Percentiles rank a stretch among this genome's conserved stretches.
These are phyloP conservation scores for Effrenium voratum DNA, from an alignment of 73 alveolate species.

Conservation along the genomic window DNA sequence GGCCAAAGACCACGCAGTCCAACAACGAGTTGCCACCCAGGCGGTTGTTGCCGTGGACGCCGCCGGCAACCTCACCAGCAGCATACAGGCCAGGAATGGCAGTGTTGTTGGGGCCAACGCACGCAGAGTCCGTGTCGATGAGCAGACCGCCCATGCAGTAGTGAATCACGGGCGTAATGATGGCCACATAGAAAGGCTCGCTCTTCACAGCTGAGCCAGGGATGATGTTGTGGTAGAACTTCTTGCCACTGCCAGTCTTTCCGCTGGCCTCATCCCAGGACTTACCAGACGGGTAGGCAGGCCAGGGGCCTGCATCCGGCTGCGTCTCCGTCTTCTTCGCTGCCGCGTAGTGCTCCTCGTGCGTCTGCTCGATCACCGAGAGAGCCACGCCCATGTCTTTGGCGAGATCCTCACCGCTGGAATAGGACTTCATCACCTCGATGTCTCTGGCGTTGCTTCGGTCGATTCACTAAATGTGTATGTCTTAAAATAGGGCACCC, in stretches of 20 bases:
- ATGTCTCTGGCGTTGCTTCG: neutral
- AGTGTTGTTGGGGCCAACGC: conserved; percentile 81
- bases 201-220: conserved; percentile 45
- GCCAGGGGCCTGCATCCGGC: conserved; percentile 63
- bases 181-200: conserved; percentile 26
- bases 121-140: conserved; percentile 92
- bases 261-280: conserved; percentile 75
- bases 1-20: conserved; percentile 96
- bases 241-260: conserved; percentile 50
- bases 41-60: conserved; percentile 96
- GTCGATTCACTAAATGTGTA: neutral
- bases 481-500: neutral
- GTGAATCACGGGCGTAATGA: conserved; percentile 68
- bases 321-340: conserved; percentile 66
- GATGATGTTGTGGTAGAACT: conserved; percentile 52
- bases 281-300: conserved; percentile 53
- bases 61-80: conserved; percentile 95
- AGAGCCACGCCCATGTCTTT: conserved; percentile 76
- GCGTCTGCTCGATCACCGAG: conserved; percentile 58
- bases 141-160: conserved; percentile 95
- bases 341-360: conserved; percentile 56
- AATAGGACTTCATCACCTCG: conserved; percentile 75
- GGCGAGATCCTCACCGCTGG: conserved; percentile 58
- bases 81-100: conserved; percentile 96
- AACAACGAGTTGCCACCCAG: conserved; percentile 96